Base-by-base conservation (phyloP, 306 rosid species). In the Trifolium pratense region DNA sequence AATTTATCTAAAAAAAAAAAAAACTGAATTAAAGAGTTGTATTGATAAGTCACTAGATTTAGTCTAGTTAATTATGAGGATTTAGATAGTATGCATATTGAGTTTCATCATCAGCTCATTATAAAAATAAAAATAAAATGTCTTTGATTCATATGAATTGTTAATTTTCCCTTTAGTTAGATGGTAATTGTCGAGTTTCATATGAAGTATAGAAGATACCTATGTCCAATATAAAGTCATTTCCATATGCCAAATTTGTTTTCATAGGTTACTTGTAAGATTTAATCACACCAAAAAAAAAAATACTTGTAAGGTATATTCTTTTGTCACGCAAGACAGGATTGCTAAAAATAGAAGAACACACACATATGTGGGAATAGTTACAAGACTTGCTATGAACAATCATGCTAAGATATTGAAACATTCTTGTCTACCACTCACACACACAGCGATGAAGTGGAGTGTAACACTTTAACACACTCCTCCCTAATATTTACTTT, bases 311-410 rank as follows among this genome's bases (percentile, higher is more conserved):
- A 66, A 25, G 56, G 39, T 36, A 10, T 49, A 23, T 18, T 39
- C 3, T 11, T 46, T 36, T 10, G 69, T 43, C 53, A 29, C 43
- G 12, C 52, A 49, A 34, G 25, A 7, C 26, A 5, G 48, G 49
- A 18, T 45, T 48, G 59, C 69, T 70, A 23, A 75, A 63, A 69
- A 76, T 71, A 20, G 68, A 73, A 73, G 56, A 59, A 60, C 76
- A 67, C 64, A 72, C 10, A 34, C n/a, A 69, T 4, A 29, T 29
- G n/a, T n/a, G 45, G 79, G 56, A 40, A 73, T 62, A 58, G 46
- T 39, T 66, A 61, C 83, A 74, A 42, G 76, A 80, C 77, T 80
- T 48, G 37, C 62, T 73, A 57, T 71, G 70, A 53, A 66, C 74
- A 65, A 59, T 70, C 43, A 39, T 82, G 75, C 77, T 55, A 45